A percentile compares a stretch with the other conserved stretches of the same genome.
These are phyloP conservation scores for Zygosaccharomyces pseudobailii DNA, from an alignment of 1,139 yeast genomes.

Conservation along the genomic window DNA sequence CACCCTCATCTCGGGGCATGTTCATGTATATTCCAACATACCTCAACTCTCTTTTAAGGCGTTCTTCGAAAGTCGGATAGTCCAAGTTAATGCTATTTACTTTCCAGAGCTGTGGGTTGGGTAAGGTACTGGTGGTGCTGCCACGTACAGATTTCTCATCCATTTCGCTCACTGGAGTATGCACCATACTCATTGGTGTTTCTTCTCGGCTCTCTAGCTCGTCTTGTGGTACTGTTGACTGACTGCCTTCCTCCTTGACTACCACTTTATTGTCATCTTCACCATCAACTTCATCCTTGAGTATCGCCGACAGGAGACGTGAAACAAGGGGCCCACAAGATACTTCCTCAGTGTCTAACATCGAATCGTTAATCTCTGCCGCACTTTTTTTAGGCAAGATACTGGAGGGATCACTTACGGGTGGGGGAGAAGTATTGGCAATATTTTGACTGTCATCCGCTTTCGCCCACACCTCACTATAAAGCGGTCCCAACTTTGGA, in stretches of 20 bases:
- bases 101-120: slow-evolving; percentile 46
- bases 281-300: slow-evolving; percentile 31
- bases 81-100: slow-evolving; percentile 50
- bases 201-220: slow-evolving; percentile 5
- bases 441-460: slow-evolving; percentile 56
- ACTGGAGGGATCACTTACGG: slow-evolving; percentile 34
- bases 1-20: slow-evolving; percentile 37
- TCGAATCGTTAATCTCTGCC: slow-evolving; percentile 55
- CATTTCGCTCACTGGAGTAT: slow-evolving; percentile 18
- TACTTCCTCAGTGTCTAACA: slow-evolving; percentile 64
- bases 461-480: slow-evolving; percentile 80
- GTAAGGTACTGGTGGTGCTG: slow-evolving; percentile 37
- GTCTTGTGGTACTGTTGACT: slow-evolving; percentile 6
- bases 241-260: slow-evolving; percentile 22
- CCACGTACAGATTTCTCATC: slow-evolving; percentile 13
- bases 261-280: slow-evolving; percentile 15
- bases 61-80: slow-evolving; percentile 77
- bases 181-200: slow-evolving; percentile 11
- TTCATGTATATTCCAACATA: slow-evolving; percentile 89
- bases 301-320: slow-evolving; percentile 74
- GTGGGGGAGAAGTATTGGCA: slow-evolving; percentile 38
- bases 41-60: slow-evolving; percentile 79
- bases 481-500: slow-evolving; percentile 80
- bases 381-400: slow-evolving; percentile 61
- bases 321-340: slow-evolving; percentile 93